Base-by-base conservation (phyloP, 1,139 yeast genomes). In the Geotrichum fermentans region DNA sequence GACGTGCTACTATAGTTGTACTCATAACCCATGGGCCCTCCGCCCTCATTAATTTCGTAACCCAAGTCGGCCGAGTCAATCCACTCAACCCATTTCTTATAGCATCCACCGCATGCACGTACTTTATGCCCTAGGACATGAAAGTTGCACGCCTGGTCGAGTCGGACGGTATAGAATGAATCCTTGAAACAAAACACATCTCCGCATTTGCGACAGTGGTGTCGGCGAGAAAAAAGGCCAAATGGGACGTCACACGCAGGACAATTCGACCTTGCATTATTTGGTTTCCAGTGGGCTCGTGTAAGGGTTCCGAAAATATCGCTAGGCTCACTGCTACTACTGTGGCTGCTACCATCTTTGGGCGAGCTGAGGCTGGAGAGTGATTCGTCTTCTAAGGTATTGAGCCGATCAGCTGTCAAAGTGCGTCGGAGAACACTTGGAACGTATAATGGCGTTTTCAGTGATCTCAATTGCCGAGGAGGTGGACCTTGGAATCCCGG, bases 141-240 rank as follows among this genome's bases (percentile, higher is more conserved):
- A 53, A 88, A 78, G 46, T 49, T 87, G 78, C 68, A 85, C 79
- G 61, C 82, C 77, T 24, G 95, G 61, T 88, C 90, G 54, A 90
- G 74, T 60, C 73, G 70, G 30, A 78, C 61, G 47, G 69, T 61
- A 59, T 72, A 74, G 17, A 69, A 60, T 26, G 78, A 65, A 60
- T 78, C 80, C 51, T 80, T 83, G 46, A 82, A 82, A 67, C 97
- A 90, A 62, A 83, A 90, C 13, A 90, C 78, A 28, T 88, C 95
- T 17, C 97, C 97, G 70, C 97, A 90, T 61, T 86, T 83, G 46
- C 97, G 77, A 64, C 97, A 90, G 68, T 90, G 97, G 63, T 90
- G 97, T 52, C 94, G 79, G 55, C 97, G 77, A 59, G 89, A 95
- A 65, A 87, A 78, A 36, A 67, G 57, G 4, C 69, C 60, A 52